Conservation (phyloP, 352 stramenopile species). For the Phytophthora citrophthora region DNA sequence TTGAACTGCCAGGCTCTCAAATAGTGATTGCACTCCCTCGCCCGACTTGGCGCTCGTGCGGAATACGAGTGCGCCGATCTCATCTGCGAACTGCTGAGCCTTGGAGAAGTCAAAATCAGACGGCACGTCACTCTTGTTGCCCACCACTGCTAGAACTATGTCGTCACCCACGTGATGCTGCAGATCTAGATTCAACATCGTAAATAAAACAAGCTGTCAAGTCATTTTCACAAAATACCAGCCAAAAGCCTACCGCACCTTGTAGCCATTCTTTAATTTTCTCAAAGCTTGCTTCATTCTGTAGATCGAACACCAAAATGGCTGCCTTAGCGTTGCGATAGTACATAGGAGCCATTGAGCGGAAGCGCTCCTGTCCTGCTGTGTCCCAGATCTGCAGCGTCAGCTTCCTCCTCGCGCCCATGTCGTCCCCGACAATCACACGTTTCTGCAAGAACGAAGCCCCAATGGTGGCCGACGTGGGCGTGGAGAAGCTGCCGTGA, state of each 20-base stretch:
- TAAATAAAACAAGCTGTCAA: slow-evolving; percentile 1
- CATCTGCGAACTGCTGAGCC: slow-evolving; percentile 74
- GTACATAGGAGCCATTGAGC: slow-evolving; percentile 91
- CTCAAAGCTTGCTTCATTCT: slow-evolving; percentile 78
- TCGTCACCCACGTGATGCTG: slow-evolving; percentile 81
- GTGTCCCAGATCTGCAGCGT: slow-evolving; percentile 90
- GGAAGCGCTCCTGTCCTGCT: slow-evolving; percentile 62
- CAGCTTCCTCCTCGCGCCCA: slow-evolving; percentile 68
- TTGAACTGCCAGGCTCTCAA: slow-evolving; percentile 73
- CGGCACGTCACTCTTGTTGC: slow-evolving; percentile 83
- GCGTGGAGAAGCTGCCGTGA: slow-evolving; percentile 85
- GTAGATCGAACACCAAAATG: slow-evolving; percentile 88
- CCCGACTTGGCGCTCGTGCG: slow-evolving; percentile 84
- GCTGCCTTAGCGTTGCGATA: slow-evolving; percentile 90
- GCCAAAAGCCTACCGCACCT: slow-evolving; percentile 30
- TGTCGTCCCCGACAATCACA: slow-evolving; percentile 67
- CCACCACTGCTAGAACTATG: slow-evolving; percentile 83
- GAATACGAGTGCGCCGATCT: slow-evolving; percentile 87
- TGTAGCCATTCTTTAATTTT: slow-evolving; percentile 90
- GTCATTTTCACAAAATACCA: not conserved
- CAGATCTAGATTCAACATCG: slow-evolving; percentile 50
- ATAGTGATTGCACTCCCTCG: slow-evolving; percentile 76
- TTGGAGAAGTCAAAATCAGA: slow-evolving; percentile 72
- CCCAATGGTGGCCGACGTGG: slow-evolving; percentile 85
- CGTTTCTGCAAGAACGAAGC: slow-evolving; percentile 90